Percentiles rank a stretch among this genome's conserved stretches.
phyloP scores from a whole-genome alignment of 2,329 filamentous ascomycete genomes.

The Zelopaecilomyces penicillatus region DNA sequence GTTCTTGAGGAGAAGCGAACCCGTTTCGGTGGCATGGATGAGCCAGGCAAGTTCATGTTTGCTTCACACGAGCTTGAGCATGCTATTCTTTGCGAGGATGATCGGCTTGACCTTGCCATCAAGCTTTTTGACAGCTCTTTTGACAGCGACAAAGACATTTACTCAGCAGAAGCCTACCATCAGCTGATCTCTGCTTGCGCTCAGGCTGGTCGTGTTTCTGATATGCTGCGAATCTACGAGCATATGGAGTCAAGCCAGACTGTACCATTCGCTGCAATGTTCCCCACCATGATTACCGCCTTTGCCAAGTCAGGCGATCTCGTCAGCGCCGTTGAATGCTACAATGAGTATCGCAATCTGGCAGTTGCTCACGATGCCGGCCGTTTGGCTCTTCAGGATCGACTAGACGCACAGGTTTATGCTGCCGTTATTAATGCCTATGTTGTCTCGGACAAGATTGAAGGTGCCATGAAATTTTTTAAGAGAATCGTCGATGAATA shows the following conservation, averaged over 20 bases:
- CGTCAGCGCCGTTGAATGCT: conserved; percentile 83
- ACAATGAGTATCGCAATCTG: conserved; percentile 85
- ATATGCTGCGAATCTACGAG: conserved; percentile 85
- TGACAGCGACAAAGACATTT: conserved; percentile 51
- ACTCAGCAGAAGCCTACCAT: conserved; percentile 77
- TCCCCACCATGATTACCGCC: conserved; percentile 90
- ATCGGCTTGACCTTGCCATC: conserved; percentile 75
- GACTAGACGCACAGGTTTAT: conserved; percentile 78
- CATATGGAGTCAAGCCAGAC: conserved; percentile 80
- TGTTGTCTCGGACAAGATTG: conserved; percentile 67
- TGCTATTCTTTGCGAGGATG: conserved; percentile 78
- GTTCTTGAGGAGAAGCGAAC: conserved; percentile 71
- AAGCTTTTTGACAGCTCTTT: conserved; percentile 76
- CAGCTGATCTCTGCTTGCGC: conserved; percentile 83
- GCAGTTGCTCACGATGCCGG: conserved; percentile 80
- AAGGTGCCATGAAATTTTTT: conserved; percentile 79
- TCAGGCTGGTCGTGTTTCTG: conserved; percentile 66
- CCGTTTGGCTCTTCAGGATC: conserved; percentile 55
- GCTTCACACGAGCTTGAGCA: conserved; percentile 80
- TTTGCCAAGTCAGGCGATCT: conserved; percentile 78
- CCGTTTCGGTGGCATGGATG: conserved; percentile 78
- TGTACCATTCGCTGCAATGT: conserved; percentile 70
- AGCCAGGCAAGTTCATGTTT: conserved; percentile 79
- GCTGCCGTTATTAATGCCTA: conserved; percentile 89
- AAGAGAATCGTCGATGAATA: conserved; percentile 63